Conservation (phyloP, 148 eudicot species). For the Diospyros kaki region DNA sequence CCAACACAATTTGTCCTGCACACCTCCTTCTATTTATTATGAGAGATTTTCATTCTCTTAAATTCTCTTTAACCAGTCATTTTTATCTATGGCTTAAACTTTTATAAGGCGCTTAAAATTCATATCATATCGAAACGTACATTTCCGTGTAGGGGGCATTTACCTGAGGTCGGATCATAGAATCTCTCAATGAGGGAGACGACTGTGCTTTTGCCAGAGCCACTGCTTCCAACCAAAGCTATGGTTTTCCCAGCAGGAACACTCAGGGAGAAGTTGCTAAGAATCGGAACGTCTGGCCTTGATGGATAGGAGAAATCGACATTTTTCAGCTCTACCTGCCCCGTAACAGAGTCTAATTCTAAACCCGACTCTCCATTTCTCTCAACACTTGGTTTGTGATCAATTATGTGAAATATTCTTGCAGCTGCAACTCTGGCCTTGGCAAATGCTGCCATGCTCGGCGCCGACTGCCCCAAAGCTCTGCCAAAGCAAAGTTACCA, state of each 20-base stretch:
- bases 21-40: not conserved
- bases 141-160: too few relatives aligned
- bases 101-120: too few relatives aligned
- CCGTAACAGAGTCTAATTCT: constrained; percentile 55
- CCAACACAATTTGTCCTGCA: constrained; percentile 72
- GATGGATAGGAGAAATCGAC: constrained; percentile 78
- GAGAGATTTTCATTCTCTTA: too few relatives aligned
- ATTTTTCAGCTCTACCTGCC: constrained; percentile 61
- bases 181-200: constrained; percentile 88
- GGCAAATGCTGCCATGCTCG: constrained; percentile 83
- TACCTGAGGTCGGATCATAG: constrained; percentile 82
- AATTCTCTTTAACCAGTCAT: too few relatives aligned
- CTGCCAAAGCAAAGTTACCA: constrained; percentile 24
- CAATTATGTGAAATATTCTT: constrained; percentile 68
- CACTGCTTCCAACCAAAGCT: constrained; percentile 91
- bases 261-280: constrained; percentile 45
- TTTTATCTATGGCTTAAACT: too few relatives aligned
- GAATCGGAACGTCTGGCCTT: constrained; percentile 64
- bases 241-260: constrained; percentile 87
- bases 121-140: too few relatives aligned
- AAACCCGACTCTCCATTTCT: constrained; percentile 51
- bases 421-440: constrained; percentile 86
- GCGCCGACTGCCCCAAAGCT: constrained; percentile 81
- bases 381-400: constrained; percentile 67
- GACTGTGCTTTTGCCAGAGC: constrained; percentile 89